Evolutionary conservation across 2,329 filamentous ascomycete genomes (phyloP), one percentile per base, ranked within the genome.

Genomic region (Fusarium sp.): DNA sequence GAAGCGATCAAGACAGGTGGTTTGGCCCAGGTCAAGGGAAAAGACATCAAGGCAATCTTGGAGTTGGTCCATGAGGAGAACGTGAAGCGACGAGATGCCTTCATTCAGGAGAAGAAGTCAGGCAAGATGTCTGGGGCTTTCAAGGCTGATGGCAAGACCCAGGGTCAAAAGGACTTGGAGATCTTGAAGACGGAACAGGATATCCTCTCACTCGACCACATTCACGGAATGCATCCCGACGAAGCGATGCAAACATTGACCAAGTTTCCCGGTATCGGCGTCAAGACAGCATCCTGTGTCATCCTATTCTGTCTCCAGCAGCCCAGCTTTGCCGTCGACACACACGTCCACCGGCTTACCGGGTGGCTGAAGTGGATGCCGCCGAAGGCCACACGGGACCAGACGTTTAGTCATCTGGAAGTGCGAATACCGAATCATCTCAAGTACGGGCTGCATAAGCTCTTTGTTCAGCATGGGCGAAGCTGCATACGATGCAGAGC

Each of bases 1-100:
- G 81, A 86, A 6, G 89, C 91, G 0, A 88, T 94, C 16, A 84
- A 84, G 13, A 92, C 93, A 72, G 91, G 91, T 2, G 77, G 77
- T 6, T 50, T 79, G 43, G 77, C 77, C 27, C 75, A 78, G 48
- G 73, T 75, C 32, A 79, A 79, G 61, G 77, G 77, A 10, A 75
- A 74, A 45, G 77, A 79, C 43, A 79, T 79, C 59, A 79, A 79
- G 39, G 70, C 71, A 18, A 79, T 79, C 16, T 50, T 79, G 27
- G 77, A 76, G 34, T 54, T 77, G 35, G 77, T 79, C 6, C 70
- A 79, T 30, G 70, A 79, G 59, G 77, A 79, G 65, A 79, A 79
- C 41, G 67, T 56, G 23, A 63, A 58, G 56, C 69, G 77, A 52
- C 60, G 73, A 54, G 75, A 79, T 59, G 76, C 73, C 11, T 79